A percentile compares a stretch with the other conserved stretches of the same genome.
Evolutionary conservation across 257 asterid species (phyloP).

Genomic region (Coffea canephora): DNA sequence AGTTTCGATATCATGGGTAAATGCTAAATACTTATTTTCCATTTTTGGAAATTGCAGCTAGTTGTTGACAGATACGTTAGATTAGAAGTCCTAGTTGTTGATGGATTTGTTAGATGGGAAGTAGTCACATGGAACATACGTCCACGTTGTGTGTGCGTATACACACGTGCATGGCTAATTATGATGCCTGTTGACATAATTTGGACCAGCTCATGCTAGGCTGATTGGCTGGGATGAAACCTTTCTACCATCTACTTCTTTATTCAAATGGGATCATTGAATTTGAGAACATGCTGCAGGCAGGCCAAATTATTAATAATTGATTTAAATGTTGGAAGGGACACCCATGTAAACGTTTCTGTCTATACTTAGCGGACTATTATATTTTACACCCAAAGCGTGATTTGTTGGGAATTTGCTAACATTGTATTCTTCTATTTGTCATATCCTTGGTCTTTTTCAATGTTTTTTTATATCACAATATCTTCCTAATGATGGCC

Average conservation of each 20-base stretch:
- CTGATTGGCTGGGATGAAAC: background rate
- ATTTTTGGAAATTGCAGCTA: background rate
- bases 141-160: background rate
- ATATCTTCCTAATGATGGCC: background rate
- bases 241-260: background rate
- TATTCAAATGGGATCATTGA: background rate
- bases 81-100: background rate
- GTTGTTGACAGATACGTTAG: background rate
- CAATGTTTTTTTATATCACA: background rate
- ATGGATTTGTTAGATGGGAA: background rate
- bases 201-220: background rate
- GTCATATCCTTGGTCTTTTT: background rate
- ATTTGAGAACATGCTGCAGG: background rate
- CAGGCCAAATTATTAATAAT: background rate
- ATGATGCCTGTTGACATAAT: background rate
- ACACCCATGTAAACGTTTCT: background rate
- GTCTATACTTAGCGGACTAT: background rate
- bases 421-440: background rate
- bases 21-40: background rate
- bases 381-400: background rate
- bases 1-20: background rate
- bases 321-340: background rate
- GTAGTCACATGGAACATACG: background rate
- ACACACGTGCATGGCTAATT: background rate
- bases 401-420: background rate